phyloP scores from a whole-genome alignment of 106 monocot species.

The Dendrobium nobile region DNA sequence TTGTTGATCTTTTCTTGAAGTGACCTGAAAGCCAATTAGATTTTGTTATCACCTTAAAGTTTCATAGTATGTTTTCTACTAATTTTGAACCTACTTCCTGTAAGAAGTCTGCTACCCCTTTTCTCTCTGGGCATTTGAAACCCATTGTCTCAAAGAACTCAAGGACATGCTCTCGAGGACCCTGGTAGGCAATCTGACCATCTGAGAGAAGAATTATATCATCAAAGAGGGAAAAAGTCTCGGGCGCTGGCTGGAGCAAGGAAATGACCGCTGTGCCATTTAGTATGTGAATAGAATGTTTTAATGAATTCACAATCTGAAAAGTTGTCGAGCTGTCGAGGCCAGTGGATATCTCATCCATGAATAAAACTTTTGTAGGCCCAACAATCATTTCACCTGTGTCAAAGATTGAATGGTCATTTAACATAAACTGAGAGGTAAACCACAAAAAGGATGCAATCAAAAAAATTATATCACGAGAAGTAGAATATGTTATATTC shows the following conservation, averaged over 20 bases:
- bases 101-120: constrained; percentile 37
- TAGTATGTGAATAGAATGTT: constrained; percentile 28
- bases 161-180: constrained; percentile 29
- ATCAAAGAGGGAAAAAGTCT: constrained; percentile 32
- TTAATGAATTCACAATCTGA: constrained; percentile 30
- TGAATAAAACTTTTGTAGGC: constrained; percentile 25
- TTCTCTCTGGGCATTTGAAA: constrained; percentile 36
- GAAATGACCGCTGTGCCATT: constrained; percentile 24
- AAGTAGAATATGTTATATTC: background rate
- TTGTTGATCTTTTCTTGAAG: constrained; percentile 44
- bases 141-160: constrained; percentile 39
- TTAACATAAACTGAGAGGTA: background rate
- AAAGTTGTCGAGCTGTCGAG: constrained; percentile 36
- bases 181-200: constrained; percentile 32
- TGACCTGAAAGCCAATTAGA: constrained; percentile 19
- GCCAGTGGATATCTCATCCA: constrained; percentile 43
- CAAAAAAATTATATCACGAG: background rate
- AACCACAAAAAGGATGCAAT: background rate
- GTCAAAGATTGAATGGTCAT: background rate
- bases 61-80: background rate
- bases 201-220: constrained; percentile 40
- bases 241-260: constrained; percentile 35
- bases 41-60: background rate
- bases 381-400: constrained; percentile 35
- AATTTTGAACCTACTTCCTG: constrained; percentile 23